phyloP scores from a whole-genome alignment of 441 rosid species.

The Populus hybrid region DNA sequence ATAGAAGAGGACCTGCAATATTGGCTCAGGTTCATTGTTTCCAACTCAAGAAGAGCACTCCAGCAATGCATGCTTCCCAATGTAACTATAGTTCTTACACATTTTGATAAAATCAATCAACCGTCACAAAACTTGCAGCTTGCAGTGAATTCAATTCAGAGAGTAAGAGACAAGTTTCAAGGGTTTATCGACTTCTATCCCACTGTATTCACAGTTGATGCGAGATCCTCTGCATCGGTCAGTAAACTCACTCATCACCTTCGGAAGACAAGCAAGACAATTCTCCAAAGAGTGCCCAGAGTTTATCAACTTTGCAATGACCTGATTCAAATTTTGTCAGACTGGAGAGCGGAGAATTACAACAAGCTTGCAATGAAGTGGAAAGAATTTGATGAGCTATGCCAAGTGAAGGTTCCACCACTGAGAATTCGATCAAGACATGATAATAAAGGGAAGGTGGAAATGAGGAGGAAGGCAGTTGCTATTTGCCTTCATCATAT shows the following conservation, averaged over 20 bases:
- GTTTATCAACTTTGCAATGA: constrained; percentile 94
- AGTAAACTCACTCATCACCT: constrained; percentile 73
- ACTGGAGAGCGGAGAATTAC: constrained; percentile 78
- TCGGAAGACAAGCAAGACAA: constrained; percentile 62
- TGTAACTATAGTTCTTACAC: constrained; percentile 80
- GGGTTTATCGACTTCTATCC: constrained; percentile 74
- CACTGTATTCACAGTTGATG: constrained; percentile 83
- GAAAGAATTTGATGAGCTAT: constrained; percentile 83
- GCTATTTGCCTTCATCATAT: constrained; percentile 88
- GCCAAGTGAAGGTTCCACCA: constrained; percentile 77
- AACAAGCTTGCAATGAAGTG: constrained; percentile 85
- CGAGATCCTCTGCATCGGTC: constrained; percentile 82
- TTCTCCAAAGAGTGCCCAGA: constrained; percentile 78
- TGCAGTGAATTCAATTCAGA: constrained; percentile 52
- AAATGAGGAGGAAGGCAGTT: constrained; percentile 66
- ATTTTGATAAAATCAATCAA: constrained; percentile 61
- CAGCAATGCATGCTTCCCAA: constrained; percentile 85
- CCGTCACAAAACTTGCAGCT: constrained; percentile 60
- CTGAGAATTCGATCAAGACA: constrained; percentile 72
- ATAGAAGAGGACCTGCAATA: constrained; percentile 85
- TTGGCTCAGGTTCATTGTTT: constrained; percentile 87
- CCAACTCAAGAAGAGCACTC: constrained; percentile 73
- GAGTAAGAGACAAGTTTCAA: constrained; percentile 68
- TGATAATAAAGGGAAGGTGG: constrained; percentile 59
- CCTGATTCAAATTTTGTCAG: constrained; percentile 63